Evolutionary conservation across 495 filamentous ascomycete species (phyloP), one percentile per base, ranked within the genome.

Genomic region (Hypomontagnella monticulosa): DNA sequence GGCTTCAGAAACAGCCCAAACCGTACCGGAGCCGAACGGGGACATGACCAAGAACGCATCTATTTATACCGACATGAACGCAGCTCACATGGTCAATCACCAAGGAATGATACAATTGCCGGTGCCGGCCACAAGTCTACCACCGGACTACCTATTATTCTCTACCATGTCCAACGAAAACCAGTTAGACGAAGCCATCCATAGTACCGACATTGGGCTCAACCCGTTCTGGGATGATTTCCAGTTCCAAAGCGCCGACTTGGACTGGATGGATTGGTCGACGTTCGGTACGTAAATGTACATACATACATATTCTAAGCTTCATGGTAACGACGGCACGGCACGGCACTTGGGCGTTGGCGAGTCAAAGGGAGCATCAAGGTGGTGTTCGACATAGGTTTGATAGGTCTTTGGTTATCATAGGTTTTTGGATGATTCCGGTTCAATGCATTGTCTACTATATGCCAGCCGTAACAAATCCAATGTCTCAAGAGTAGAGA

Each of bases 231-330:
- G 69, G 71, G 71, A 74, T 11, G 69, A 74, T 50, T 70, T 74
- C 33, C 71, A 67, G 38, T 74, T 74, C 33, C 71, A 74, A 43
- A 71, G 70, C 20, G 60, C 66, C 1, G 71, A 74, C 36, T 30
- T 74, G 54, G 71, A 74, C 34, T 74, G 71, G 71, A 74, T 74
- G 71, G 71, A 74, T 41, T 74, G 71, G 71, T 69, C 69, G 16
- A 72, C 71, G 7, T 74, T 72, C 41, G 57, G 66, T 12, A 60
- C 66, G 5, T 67, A 40, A 53, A 42, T 59, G 59, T 69, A 64
- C 18, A 57, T 27, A 27, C 23, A 2, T 27, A 27, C 23, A 27
- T 27, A 50, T 52, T 69, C 11, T 19, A 56, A 34, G 37, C 51
- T 27, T 27, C 58, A 40, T 36, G 9, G 9, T 43, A 38, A 23